Conservation (phyloP, 2,329 filamentous ascomycete species). For the Trichoderma atrobrunneum region DNA sequence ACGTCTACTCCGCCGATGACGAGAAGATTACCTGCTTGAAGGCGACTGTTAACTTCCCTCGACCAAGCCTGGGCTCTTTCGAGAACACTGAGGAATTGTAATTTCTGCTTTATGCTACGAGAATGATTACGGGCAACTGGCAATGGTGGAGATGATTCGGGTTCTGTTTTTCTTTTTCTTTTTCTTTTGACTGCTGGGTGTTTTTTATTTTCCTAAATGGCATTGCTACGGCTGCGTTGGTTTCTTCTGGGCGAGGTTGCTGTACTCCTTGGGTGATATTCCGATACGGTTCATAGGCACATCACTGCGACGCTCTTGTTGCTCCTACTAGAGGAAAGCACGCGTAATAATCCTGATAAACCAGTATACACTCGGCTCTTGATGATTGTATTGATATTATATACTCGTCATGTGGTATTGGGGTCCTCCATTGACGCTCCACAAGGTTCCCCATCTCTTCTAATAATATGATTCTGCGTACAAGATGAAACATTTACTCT, state of each 20-base stretch:
- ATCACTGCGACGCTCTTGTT: background rate
- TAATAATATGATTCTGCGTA: background rate
- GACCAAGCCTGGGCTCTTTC: slow-evolving; percentile 33
- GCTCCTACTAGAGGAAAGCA: background rate
- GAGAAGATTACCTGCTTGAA: slow-evolving; percentile 83
- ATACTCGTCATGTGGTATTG: background rate
- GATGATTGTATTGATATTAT: background rate
- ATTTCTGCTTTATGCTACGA: slow-evolving; percentile 15
- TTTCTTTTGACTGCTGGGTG: background rate
- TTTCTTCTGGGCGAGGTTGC: slow-evolving; percentile 6
- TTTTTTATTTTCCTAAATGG: background rate
- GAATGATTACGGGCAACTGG: background rate
- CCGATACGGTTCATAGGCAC: slow-evolving; percentile 4
- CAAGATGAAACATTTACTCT: slow-evolving; percentile 49
- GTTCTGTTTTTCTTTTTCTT: background rate
- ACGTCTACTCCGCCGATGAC: slow-evolving; percentile 73
- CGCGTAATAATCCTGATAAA: background rate
- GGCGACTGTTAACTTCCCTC: slow-evolving; percentile 63
- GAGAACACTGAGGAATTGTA: slow-evolving; percentile 42
- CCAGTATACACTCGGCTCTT: background rate
- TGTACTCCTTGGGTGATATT: background rate
- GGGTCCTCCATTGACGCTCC: background rate
- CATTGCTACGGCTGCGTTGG: slow-evolving; percentile 9
- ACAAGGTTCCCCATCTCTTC: background rate
- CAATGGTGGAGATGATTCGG: background rate